These are phyloP conservation scores for Coffea humblotiana DNA, from an alignment of 305 asterid species.

Conservation along the genomic window DNA sequence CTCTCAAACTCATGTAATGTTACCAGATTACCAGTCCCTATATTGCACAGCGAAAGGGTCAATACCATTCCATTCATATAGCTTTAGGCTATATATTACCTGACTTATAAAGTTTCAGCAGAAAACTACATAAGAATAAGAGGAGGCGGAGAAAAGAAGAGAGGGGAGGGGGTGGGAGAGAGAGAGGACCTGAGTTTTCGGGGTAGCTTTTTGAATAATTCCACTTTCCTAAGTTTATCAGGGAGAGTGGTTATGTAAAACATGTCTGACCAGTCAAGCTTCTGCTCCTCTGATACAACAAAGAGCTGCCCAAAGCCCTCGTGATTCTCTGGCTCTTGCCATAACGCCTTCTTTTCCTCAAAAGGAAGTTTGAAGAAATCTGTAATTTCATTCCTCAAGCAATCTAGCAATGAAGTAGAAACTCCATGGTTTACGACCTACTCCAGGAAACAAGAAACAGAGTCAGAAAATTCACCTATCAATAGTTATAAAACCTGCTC, in stretches of 20 bases:
- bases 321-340: conserved; percentile 44
- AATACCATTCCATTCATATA: not conserved
- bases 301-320: conserved; percentile 61
- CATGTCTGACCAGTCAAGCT: conserved; percentile 63
- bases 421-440: conserved; percentile 53
- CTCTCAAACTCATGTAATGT: not conserved
- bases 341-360: conserved; percentile 40
- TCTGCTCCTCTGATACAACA: conserved; percentile 50
- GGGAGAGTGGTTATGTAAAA: conserved; percentile 54
- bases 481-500: not conserved
- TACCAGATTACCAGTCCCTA: not conserved
- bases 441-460: not conserved
- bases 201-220: conserved; percentile 41
- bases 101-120: not conserved
- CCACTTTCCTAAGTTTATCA: conserved; percentile 25
- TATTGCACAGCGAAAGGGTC: no score
- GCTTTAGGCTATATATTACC: not conserved
- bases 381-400: conserved; percentile 28
- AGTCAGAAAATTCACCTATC: not conserved
- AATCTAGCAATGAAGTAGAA: conserved; percentile 34
- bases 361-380: conserved; percentile 39
- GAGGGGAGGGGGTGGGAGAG: conserved; percentile 4
- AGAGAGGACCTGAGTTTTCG: conserved; percentile 38
- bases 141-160: not conserved
- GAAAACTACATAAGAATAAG: not conserved